Percentiles rank a stretch among this genome's conserved stretches.
These are phyloP conservation scores for Lactifluus pinguis DNA, from an alignment of 768 basidiomycete genomes.

Conservation along the genomic window DNA sequence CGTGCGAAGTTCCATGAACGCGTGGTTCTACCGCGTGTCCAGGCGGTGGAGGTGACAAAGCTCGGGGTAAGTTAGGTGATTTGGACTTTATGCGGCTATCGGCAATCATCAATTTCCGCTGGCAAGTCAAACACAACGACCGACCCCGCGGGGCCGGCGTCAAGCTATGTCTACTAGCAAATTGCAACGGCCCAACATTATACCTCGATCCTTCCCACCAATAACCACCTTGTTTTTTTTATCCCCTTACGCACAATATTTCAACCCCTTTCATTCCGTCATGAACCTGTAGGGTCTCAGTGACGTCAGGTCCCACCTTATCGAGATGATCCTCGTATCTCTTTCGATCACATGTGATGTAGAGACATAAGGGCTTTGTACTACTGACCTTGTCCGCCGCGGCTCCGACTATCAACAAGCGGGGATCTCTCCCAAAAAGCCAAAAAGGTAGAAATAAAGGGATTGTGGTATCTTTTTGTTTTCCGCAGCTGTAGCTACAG, in stretches of 20 bases:
- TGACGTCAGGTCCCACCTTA: background rate
- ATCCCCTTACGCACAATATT: background rate
- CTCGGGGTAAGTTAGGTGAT: background rate
- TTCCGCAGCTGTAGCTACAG: no score
- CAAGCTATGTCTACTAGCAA: background rate
- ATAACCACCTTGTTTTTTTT: no score
- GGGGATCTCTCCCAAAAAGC: background rate
- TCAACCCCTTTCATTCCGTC: background rate
- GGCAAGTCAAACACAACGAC: background rate
- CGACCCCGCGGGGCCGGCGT: background rate
- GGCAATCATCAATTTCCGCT: background rate
- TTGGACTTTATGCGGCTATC: background rate
- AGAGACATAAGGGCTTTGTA: background rate
- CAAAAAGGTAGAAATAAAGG: background rate
- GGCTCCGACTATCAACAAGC: background rate
- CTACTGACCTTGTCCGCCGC: background rate
- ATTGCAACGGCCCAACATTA: background rate
- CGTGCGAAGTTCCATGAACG: constrained; percentile 9
- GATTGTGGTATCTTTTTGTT: no score
- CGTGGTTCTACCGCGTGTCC: constrained; percentile 13
- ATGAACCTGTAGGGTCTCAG: background rate
- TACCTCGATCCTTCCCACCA: background rate
- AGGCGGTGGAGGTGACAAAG: constrained; percentile 9
- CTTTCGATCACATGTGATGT: background rate
- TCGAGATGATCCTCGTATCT: no score